Evolutionary conservation across 2,329 filamentous ascomycete species (phyloP), one percentile per base, ranked within the genome.

Genomic region (Diaporthe sp.): DNA sequence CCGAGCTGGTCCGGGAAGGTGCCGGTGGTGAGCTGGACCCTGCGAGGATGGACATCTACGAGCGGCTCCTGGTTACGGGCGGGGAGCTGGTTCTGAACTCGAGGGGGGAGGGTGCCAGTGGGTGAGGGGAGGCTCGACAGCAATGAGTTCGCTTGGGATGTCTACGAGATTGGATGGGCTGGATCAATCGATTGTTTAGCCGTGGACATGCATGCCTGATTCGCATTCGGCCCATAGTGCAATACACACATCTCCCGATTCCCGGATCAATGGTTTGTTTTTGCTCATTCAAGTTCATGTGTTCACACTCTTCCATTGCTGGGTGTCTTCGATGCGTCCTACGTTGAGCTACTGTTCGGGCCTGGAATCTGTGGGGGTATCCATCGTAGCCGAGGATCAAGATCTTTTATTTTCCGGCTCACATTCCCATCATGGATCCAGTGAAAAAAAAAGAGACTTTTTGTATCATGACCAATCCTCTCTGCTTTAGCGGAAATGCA

Each of bases 1-100:
- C 87, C 2, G 88, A 92, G 81, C 79, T 93, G 72, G 79, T 91
- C 55, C 86, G 86, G 79, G 85, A 84, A 60, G 84, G 85, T 25
- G 83, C 85, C 0, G 81, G 83, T 0, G 81, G 83, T 1, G 83
- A 85, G 9, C 79, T 91, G 78, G 81, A 86, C 1, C 78, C 84
- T 2, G 80, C 83, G 76, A 84, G 85, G 39, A 81, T 82, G 61
- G 81, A 78, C 20, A 80, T 85, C n/a, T 85, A 92, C 75, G 85
- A 87, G 74, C 84, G 85, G 70, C 80, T 92, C 53, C 79, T 92
- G 58, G 86, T 83, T 72, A 84, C 87, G 53, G 91, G 91, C 0
- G 87, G 88, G 0, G 83, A 86, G 79, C 78, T 88, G 47, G 81
- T 90, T 2, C 34, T 82, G 44, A 77, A 79, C 73, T 79, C 82